Evolutionary conservation across 129 eudicot species (phyloP), one percentile per base, ranked within the genome.

Genomic region (Tagetes patula): DNA sequence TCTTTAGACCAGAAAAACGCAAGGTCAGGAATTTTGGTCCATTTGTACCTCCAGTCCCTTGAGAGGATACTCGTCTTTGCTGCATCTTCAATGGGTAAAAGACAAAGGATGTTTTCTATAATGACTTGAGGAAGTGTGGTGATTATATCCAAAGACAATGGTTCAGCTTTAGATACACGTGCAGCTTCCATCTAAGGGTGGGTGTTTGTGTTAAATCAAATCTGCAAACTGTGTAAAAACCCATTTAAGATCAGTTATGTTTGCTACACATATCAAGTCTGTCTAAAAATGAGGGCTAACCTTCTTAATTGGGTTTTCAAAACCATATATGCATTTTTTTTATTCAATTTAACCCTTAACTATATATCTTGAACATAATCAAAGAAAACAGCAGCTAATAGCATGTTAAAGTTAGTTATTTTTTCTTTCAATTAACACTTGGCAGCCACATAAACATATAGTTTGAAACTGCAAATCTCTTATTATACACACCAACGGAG

Each of bases 1-100:
- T 1, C 31, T 3, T 3, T 4, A n/a, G 6, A 50, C 27, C 14
- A 0, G 4, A 1, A 50, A 50, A 63, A 55, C 38, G 7, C 38
- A 7, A 55, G 62, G 30, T 55, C 7, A 31, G 62, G 62, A 27
- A 55, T 8, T 55, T 55, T 20, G 62, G 62, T 55, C 62, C 62
- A 55, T 30, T 31, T 55, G 5, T 78, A 49, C 40, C 71, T 70
- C 76, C 82, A 78, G 31, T 67, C 47, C 58, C 27, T 67, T 8
- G 72, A 67, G 40, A 67, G 52, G 27, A 46, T 67, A 9, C 72
- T 67, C 0, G 72, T 43, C 56, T 59, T 67, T 13, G 54, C 72
- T 32, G 71, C 71, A 3, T 66, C 71, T 43, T 11, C 30, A 41
- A 66, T 45, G n/a, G 71, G 71, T 52, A 68, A 27, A 68, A 32